phyloP scores from a whole-genome alignment of 2,329 filamentous ascomycete species.

The Dactylellina cionopaga region DNA sequence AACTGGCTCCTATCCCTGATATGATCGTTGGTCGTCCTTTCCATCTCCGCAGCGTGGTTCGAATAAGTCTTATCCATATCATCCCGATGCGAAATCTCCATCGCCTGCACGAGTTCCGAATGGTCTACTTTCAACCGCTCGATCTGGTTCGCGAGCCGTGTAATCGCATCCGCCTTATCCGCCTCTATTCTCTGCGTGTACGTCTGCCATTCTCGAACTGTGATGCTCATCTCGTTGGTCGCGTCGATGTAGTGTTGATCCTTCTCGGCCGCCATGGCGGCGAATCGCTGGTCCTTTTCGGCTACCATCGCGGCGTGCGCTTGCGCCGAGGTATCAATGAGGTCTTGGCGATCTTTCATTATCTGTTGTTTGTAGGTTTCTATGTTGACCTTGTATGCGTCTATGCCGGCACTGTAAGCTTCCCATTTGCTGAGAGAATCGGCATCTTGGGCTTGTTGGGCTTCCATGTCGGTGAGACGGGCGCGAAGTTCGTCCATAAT shows the following conservation, averaged over 20 bases:
- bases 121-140: conserved; percentile 13
- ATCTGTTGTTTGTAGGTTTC: conserved; percentile 34
- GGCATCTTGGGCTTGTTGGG: not conserved
- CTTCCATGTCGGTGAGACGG: conserved; percentile 10
- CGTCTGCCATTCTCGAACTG: conserved; percentile 30
- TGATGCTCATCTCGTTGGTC: conserved; percentile 12
- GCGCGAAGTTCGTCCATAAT: too few species aligned
- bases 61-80: conserved; percentile 26
- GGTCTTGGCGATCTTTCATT: conserved; percentile 18
- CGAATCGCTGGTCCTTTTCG: conserved; percentile 29
- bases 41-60: conserved; percentile 11
- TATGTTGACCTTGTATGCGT: conserved; percentile 31
- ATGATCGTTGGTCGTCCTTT: conserved; percentile 2
- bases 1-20: not conserved
- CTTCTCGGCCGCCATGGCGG: conserved; percentile 2
- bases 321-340: conserved; percentile 40
- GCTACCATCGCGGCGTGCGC: conserved; percentile 28
- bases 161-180: conserved; percentile 17
- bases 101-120: conserved; percentile 20
- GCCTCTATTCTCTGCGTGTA: conserved; percentile 31
- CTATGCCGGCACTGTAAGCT: conserved; percentile 20
- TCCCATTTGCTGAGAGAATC: conserved; percentile 39
- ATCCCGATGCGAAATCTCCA: conserved; percentile 18
- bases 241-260: too few species aligned
- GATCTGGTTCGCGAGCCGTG: conserved; percentile 1